These are phyloP conservation scores for Plenodomus tracheiphilus DNA, from an alignment of 2,329 filamentous ascomycete species.

Conservation along the genomic window DNA sequence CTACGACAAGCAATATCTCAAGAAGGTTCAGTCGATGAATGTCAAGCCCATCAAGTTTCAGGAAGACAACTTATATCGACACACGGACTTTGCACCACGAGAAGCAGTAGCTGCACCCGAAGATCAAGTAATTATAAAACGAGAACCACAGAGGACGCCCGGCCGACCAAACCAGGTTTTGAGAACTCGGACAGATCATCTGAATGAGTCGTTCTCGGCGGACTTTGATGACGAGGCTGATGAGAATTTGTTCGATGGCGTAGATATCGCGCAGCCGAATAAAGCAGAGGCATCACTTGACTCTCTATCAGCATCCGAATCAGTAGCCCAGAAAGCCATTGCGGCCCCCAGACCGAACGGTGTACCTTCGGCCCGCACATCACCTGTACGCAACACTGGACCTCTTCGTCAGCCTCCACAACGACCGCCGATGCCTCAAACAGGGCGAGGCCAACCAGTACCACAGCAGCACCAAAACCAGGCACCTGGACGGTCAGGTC, in stretches of 20 bases:
- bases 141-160: slow-evolving; percentile 29
- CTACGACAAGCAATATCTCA: slow-evolving; percentile 93
- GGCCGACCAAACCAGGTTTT: slow-evolving; percentile 25
- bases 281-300: slow-evolving; percentile 51
- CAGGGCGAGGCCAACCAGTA: slow-evolving; percentile 22
- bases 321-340: slow-evolving; percentile 13
- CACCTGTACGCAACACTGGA: slow-evolving; percentile 22
- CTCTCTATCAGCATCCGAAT: slow-evolving; percentile 19
- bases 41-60: slow-evolving; percentile 76
- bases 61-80: slow-evolving; percentile 77
- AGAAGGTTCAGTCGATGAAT: slow-evolving; percentile 89
- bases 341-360: slow-evolving; percentile 20
- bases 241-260: slow-evolving; percentile 61
- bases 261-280: slow-evolving; percentile 64
- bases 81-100: slow-evolving; percentile 68
- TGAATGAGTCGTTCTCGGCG: slow-evolving; percentile 39
- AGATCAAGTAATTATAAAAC: slow-evolving; percentile 33
- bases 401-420: slow-evolving; percentile 24
- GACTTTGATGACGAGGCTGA: slow-evolving; percentile 61
- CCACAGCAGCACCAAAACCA: slow-evolving; percentile 33
- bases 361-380: slow-evolving; percentile 22
- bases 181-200: slow-evolving; percentile 37
- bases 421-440: slow-evolving; percentile 29
- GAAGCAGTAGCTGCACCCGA: slow-evolving; percentile 26
- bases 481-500: slow-evolving; percentile 20